Percentiles rank a stretch among this genome's conserved stretches.
phyloP scores from a whole-genome alignment of 345 rosid species.

The Cardiospermum halicacabum region DNA sequence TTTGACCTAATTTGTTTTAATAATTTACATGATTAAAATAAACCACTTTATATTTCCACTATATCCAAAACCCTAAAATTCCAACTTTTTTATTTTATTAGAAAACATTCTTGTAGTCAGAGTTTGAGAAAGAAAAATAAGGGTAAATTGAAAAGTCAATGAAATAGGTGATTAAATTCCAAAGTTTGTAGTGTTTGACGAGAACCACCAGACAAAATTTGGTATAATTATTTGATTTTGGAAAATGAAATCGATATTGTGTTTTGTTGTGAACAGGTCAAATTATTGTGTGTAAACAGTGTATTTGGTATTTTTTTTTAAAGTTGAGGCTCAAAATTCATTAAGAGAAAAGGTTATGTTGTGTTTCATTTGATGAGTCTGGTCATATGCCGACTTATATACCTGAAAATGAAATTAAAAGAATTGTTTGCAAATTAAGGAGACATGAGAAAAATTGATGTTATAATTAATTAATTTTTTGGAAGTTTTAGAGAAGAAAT shows the following conservation, averaged over 20 bases:
- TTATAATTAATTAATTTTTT: too few relatives aligned
- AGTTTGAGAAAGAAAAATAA: background rate
- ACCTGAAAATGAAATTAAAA: too few relatives aligned
- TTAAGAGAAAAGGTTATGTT: background rate
- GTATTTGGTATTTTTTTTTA: background rate
- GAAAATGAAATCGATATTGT: background rate
- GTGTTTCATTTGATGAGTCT: too few relatives aligned
- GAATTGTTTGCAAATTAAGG: too few relatives aligned
- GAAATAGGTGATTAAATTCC: slow-evolving; percentile 18
- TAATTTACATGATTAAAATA: background rate
- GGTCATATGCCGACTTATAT: too few relatives aligned
- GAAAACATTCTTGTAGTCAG: background rate
- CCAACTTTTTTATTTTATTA: background rate
- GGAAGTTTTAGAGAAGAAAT: too few relatives aligned
- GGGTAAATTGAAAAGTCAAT: slow-evolving; percentile 11
- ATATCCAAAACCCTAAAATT: background rate
- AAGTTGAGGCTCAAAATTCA: background rate
- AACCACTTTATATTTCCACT: background rate
- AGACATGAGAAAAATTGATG: too few relatives aligned
- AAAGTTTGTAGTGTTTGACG: slow-evolving; percentile 1
- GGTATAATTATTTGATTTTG: background rate
- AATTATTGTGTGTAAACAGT: background rate
- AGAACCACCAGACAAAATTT: background rate
- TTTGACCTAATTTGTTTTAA: background rate
- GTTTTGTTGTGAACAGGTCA: background rate